phyloP scores from a whole-genome alignment of 2,329 filamentous ascomycete genomes.

The Pyrenophora teres region DNA sequence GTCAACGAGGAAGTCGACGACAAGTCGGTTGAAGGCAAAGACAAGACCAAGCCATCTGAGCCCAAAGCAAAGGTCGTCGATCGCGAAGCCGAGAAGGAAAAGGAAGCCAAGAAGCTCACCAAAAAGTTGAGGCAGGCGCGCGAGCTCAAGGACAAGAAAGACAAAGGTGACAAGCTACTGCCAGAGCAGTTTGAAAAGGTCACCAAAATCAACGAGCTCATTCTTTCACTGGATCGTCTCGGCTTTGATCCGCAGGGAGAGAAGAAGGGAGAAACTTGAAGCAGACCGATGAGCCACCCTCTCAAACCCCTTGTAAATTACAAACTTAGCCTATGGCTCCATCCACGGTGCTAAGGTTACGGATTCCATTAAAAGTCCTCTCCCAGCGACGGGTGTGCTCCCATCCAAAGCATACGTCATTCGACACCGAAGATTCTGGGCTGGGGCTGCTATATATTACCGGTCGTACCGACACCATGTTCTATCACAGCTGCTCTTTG shows the following conservation, averaged over 20 bases:
- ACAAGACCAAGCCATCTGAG: conserved; percentile 26
- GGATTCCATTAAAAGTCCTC: not conserved
- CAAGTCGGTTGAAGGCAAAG: conserved; percentile 30
- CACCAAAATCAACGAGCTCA: conserved; percentile 92
- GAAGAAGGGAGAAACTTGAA: conserved; percentile 51
- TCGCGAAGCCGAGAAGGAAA: conserved; percentile 79
- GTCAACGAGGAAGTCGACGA: conserved; percentile 59
- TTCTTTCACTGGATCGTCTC: conserved; percentile 81
- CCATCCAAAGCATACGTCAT: too few relatives aligned
- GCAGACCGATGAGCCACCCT: not conserved
- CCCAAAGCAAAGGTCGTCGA: conserved; percentile 53
- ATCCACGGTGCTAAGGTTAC: not conserved
- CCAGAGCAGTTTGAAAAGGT: conserved; percentile 98
- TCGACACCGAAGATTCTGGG: too few relatives aligned
- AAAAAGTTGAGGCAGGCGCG: conserved; percentile 96
- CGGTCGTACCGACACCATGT: too few relatives aligned
- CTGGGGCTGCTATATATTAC: too few relatives aligned
- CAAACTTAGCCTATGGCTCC: not conserved
- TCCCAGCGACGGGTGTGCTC: too few relatives aligned
- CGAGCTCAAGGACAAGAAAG: conserved; percentile 89
- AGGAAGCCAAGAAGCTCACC: conserved; percentile 86
- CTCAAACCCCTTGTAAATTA: not conserved
- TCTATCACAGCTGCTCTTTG: too few relatives aligned
- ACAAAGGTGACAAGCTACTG: conserved; percentile 78
- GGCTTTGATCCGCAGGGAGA: conserved; percentile 84